Conservation (phyloP, 2,329 filamentous ascomycete genomes). For the Trichoderma gracile region DNA sequence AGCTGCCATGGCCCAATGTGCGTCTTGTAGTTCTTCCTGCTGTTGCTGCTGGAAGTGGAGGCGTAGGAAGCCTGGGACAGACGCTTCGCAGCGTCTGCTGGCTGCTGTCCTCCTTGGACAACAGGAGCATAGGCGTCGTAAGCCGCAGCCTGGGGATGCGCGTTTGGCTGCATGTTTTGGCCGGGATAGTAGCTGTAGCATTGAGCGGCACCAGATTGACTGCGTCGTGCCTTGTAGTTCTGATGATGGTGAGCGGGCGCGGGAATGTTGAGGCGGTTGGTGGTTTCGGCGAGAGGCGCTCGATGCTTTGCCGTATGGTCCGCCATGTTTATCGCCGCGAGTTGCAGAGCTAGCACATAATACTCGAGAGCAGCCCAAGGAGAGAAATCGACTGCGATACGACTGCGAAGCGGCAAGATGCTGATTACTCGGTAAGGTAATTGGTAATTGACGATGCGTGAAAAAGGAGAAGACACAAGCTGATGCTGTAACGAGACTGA, state of each 20-base stretch:
- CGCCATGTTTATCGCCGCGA: conserved; percentile 34
- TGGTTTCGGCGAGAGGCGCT: conserved; percentile 50
- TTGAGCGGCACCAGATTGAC: conserved; percentile 29
- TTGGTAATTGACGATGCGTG: conserved; percentile 18
- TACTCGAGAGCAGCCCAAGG: conserved; percentile 31
- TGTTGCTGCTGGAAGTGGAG: conserved; percentile 44
- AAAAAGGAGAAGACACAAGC: not conserved
- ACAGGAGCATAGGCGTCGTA: conserved; percentile 31
- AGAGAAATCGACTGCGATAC: not conserved
- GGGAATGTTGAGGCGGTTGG: conserved; percentile 49
- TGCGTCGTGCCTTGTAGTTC: conserved; percentile 37
- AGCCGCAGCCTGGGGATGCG: conserved; percentile 3
- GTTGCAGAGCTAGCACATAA: conserved; percentile 40
- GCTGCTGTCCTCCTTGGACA: conserved; percentile 35
- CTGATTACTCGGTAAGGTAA: conserved; percentile 13
- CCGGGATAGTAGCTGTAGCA: conserved; percentile 19
- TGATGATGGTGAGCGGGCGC: conserved; percentile 35
- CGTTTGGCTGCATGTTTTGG: conserved; percentile 8
- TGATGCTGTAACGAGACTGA: not conserved
- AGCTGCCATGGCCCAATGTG: conserved; percentile 94
- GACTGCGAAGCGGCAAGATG: conserved; percentile 14
- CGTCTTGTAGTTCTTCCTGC: conserved; percentile 57
- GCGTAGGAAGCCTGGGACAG: conserved; percentile 46
- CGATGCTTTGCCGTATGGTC: conserved; percentile 39
- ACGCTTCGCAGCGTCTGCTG: conserved; percentile 40